These are phyloP conservation scores for Haplographium delicatum DNA, from an alignment of 495 filamentous ascomycete genomes.

Conservation along the genomic window DNA sequence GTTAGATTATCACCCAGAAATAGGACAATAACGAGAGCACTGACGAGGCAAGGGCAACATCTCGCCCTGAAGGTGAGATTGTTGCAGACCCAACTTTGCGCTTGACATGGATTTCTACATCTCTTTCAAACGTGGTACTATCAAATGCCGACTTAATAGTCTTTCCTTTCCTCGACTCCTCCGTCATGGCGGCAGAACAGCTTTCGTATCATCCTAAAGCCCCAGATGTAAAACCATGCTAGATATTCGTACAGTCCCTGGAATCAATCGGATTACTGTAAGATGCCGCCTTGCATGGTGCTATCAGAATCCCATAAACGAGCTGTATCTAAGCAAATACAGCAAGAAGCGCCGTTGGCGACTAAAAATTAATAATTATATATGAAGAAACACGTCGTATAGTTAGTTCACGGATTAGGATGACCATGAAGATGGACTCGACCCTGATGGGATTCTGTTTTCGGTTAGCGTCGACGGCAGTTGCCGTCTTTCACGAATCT, in stretches of 20 bases:
- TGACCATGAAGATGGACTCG: too few species aligned
- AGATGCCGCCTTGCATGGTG: slow-evolving; percentile 15
- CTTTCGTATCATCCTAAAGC: slow-evolving; percentile 12
- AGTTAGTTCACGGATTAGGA: too few species aligned
- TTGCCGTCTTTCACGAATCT: too few species aligned
- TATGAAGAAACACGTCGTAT: too few species aligned
- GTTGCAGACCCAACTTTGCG: slow-evolving; percentile 62
- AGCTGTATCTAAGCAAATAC: background rate
- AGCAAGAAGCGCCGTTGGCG: background rate
- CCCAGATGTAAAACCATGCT: background rate
- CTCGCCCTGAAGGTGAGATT: slow-evolving; percentile 88
- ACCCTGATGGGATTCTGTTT: background rate
- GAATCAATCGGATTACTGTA: background rate
- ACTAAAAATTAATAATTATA: background rate
- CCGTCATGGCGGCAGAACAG: slow-evolving; percentile 14
- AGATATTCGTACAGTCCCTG: background rate
- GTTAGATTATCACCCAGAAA: background rate
- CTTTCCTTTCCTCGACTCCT: slow-evolving; percentile 42
- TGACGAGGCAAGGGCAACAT: slow-evolving; percentile 86
- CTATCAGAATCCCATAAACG: background rate
- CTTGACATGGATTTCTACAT: slow-evolving; percentile 72
- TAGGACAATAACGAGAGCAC: slow-evolving; percentile 30
- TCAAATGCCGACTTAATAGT: slow-evolving; percentile 65
- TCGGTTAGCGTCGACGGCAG: too few species aligned
- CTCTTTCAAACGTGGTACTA: slow-evolving; percentile 80